Percentiles rank a stretch among this genome's conserved stretches.
phyloP scores from a whole-genome alignment of 2,329 filamentous ascomycete species.

The Microdochium paspali region DNA sequence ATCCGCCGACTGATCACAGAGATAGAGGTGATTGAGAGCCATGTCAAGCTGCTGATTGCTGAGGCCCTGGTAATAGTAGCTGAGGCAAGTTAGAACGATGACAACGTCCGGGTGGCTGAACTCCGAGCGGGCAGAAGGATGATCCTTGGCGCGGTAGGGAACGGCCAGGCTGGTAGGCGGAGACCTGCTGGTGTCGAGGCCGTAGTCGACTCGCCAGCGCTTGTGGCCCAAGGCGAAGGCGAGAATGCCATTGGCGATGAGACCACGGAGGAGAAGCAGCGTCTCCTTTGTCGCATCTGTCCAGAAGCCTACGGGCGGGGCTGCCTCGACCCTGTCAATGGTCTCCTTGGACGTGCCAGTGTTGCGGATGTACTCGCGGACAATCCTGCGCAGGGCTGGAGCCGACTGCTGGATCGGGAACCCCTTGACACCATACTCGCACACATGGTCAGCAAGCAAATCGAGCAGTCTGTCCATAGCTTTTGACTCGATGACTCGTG shows the following conservation, averaged over 20 bases:
- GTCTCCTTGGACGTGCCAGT: constrained; percentile 16
- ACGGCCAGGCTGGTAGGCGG: constrained; percentile 41
- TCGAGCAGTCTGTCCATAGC: constrained; percentile 20
- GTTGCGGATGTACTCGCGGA: constrained; percentile 35
- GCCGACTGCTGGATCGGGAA: constrained; percentile 31
- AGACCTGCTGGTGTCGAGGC: constrained; percentile 32
- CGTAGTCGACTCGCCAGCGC: constrained; percentile 58
- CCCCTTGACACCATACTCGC: constrained; percentile 26
- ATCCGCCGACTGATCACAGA: constrained; percentile 38
- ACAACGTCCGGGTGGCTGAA: constrained; percentile 54
- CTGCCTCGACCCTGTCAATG: constrained; percentile 23
- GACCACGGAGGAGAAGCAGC: constrained; percentile 41
- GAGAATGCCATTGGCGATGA: constrained; percentile 47
- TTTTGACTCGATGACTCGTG: constrained; percentile 32
- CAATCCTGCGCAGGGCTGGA: constrained; percentile 12
- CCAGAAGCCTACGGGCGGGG: constrained; percentile 23
- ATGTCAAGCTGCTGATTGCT: constrained; percentile 35
- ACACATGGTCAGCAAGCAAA: constrained; percentile 28
- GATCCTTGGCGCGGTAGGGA: constrained; percentile 51
- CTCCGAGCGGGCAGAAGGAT: constrained; percentile 43
- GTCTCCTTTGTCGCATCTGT: constrained; percentile 17
- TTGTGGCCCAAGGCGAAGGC: constrained; percentile 44
- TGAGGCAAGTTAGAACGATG: constrained; percentile 44
- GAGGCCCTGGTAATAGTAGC: constrained; percentile 49
- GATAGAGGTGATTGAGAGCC: constrained; percentile 34